Base-by-base conservation (phyloP, 768 basidiomycete species). In the Psilocybe cubensis region DNA sequence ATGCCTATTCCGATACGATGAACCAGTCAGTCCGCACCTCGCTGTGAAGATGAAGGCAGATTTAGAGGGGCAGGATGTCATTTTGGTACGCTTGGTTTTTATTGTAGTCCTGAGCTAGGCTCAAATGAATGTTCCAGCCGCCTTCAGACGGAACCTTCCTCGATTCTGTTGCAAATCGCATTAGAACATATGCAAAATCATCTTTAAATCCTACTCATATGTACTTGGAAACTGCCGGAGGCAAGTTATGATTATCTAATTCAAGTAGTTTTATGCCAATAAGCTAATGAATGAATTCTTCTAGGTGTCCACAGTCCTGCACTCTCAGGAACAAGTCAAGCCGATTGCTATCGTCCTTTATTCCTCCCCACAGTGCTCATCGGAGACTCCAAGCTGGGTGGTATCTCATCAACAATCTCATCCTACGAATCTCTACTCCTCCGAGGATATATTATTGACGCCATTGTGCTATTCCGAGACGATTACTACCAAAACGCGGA, bases 201-300 rank as follows among this genome's bases (percentile, higher is more conserved):
- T 48, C 64, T 20, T 62, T 55, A 2, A 64, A 64, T 9, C 65
- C 63, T 11, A 77, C 80, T 2, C 83, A 89, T 64, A 82, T 95
- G 79, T 98, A 89, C 65, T 75, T 98, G 44, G 96, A 98, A 73
- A 96, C 96, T 8, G 96, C 96, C 12, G 96, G 96, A 84, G 96
- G 96, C 94, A 72, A 63, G n/a, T 63, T 63, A 52, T 57, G 51
- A 28, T 53, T 53, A 33, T 43, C 33, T 24, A 52, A 29, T 31
- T 7, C n/a, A 29, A 24, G 14, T 8, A 18, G 42, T 27, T 21
- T 23, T 33, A 11, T n/a, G 7, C 14, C 27, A 33, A 31, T 7
- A 24, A 29, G 20, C 46, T 48, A 9, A 48, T 50, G 14, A 25
- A 29, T 46, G 18, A n/a, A 43, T 49, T 43, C 53, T 41, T 31